A percentile compares a stretch with the other conserved stretches of the same genome.
Conservation (phyloP, 768 basidiomycete species). For the Russula griseocarnosa region DNA sequence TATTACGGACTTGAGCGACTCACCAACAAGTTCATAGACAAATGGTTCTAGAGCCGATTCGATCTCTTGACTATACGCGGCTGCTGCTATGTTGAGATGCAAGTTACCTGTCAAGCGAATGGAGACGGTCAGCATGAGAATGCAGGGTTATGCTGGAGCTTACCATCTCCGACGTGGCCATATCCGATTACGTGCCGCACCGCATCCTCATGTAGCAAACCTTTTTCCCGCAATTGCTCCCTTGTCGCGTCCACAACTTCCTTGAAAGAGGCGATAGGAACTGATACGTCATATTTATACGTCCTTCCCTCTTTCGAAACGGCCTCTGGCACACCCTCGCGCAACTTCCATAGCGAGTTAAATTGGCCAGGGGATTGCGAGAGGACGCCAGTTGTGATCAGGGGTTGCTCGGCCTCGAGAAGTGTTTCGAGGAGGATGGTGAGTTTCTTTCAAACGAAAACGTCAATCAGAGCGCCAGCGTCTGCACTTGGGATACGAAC, state of each 20-base stretch:
- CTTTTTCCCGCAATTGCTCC: slow-evolving; percentile 63
- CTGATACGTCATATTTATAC: slow-evolving; percentile 95
- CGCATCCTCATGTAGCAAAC: slow-evolving; percentile 63
- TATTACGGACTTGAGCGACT: slow-evolving; percentile 33
- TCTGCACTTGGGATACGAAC: slow-evolving; percentile 41
- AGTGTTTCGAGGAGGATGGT: slow-evolving; percentile 71
- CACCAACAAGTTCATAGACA: slow-evolving; percentile 86
- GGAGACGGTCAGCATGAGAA: slow-evolving; percentile 7
- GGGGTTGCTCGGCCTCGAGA: slow-evolving; percentile 62
- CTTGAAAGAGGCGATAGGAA: slow-evolving; percentile 85
- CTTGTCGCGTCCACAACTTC: slow-evolving; percentile 77
- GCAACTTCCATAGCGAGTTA: slow-evolving; percentile 82
- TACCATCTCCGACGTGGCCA: slow-evolving; percentile 95
- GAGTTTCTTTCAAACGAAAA: slow-evolving; percentile 64
- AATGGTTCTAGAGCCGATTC: slow-evolving; percentile 90
- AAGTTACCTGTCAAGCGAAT: slow-evolving; percentile 63
- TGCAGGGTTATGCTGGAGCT: slow-evolving; percentile 33
- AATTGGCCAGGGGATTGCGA: slow-evolving; percentile 91
- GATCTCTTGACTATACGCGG: slow-evolving; percentile 76
- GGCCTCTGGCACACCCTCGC: slow-evolving; percentile 90
- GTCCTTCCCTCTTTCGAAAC: slow-evolving; percentile 90
- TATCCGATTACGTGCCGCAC: slow-evolving; percentile 89
- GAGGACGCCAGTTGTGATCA: slow-evolving; percentile 86
- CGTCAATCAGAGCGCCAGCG: slow-evolving; percentile 5
- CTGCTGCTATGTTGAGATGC: slow-evolving; percentile 87